Evolutionary conservation across 352 stramenopile species (phyloP), one percentile per base, ranked within the genome.

Genomic region (Globisporangium carolinianum): DNA sequence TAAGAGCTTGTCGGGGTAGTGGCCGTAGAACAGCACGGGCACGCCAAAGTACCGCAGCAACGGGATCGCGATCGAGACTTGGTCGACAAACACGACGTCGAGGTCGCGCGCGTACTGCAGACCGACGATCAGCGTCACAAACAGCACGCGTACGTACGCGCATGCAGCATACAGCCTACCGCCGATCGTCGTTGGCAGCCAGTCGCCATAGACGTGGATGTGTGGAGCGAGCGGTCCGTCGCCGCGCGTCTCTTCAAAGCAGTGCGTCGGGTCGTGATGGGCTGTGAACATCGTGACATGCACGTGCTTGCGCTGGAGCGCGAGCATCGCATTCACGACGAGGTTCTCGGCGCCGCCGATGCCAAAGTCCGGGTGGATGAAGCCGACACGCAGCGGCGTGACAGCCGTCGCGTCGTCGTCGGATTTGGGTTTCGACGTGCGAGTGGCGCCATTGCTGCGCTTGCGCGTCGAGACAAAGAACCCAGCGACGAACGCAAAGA

Each of bases 1-100:
- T 11, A 99, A 81, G 39, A 99, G 76, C 65, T 98, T 98, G 75
- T 99, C 97, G 0, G 97, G 97, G 73, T 98, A 99, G 66, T 99
- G 97, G 65, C 96, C 98, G 72, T 99, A 99, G 74, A 99, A 99
- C 18, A 99, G 69, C 47, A 99, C 91, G 17, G 84, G 80, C 43
- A 87, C 86, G 53, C 76, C 73, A 37, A 89, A 39, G 15, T 75
- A 81, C 41, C 84, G 79, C 54, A 94, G 60, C 56, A 94, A 79
- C 18, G 84, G 82, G 50, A 94, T 77, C 38, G 78, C 84, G 11
- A 92, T 72, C 9, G 84, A 91, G 55, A 94, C 78, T 58, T 94
- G 84, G 60, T 94, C 84, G 50, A 91, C 80, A 53, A 94, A 77
- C 57, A 91, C 91, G 49, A 73, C 75, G 55, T 94, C 82, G 41